phyloP scores from a whole-genome alignment of 139 green algal species.

The Picochlorum sp. region DNA sequence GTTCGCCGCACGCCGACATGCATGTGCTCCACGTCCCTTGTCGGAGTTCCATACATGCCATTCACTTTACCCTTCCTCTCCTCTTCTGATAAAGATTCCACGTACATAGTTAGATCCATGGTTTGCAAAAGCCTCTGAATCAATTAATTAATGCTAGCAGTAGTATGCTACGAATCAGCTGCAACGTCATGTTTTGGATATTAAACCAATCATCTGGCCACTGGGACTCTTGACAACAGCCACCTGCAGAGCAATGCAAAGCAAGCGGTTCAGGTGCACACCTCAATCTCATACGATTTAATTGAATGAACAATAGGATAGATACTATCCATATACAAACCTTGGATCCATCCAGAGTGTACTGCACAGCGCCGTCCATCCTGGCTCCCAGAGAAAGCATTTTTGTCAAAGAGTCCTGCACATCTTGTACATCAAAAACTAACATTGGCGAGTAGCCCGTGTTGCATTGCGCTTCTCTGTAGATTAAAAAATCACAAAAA shows the following conservation, averaged over 20 bases:
- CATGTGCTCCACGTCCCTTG: too few relatives aligned
- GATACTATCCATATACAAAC: constrained; percentile 33
- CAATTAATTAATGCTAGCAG: too few relatives aligned
- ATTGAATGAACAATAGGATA: background rate
- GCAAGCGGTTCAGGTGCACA: too few relatives aligned
- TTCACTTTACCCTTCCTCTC: too few relatives aligned
- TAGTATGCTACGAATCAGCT: too few relatives aligned
- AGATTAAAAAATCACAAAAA: background rate
- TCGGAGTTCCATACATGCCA: too few relatives aligned
- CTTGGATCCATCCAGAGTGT: constrained; percentile 33
- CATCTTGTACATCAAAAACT: constrained; percentile 54
- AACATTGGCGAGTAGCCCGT: constrained; percentile 44
- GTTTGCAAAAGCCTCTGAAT: too few relatives aligned
- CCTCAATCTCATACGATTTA: too few relatives aligned
- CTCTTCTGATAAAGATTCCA: too few relatives aligned
- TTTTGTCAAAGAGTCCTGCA: constrained; percentile 43
- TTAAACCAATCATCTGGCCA: constrained; percentile 57
- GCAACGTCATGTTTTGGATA: too few relatives aligned
- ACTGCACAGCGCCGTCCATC: constrained; percentile 61
- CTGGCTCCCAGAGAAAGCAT: constrained; percentile 44
- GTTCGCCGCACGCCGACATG: too few relatives aligned
- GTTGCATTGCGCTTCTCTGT: constrained; percentile 47
- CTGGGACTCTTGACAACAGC: constrained; percentile 43
- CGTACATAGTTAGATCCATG: too few relatives aligned
- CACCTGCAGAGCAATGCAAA: constrained; percentile 35